These are phyloP conservation scores for Aristolochia contorta DNA, from an alignment of 164 flowering plant genomes.

Conservation along the genomic window DNA sequence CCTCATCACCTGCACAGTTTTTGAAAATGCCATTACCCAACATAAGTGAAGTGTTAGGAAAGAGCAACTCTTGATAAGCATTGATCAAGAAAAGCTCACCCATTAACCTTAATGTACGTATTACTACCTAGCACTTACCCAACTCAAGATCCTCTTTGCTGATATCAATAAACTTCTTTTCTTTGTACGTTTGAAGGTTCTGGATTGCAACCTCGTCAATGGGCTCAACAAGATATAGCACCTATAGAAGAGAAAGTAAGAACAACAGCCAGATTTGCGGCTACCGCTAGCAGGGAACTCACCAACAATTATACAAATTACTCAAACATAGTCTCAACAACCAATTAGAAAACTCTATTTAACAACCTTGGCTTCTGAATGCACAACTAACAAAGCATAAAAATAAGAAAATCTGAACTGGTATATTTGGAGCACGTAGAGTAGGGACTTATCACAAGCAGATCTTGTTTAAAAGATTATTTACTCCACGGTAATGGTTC, in stretches of 20 bases:
- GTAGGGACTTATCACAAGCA: no score
- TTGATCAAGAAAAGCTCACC: no score
- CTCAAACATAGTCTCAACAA: no score
- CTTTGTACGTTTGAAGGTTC: constrained; percentile 90
- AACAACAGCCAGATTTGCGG: not conserved
- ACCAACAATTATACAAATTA: no score
- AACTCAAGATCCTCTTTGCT: constrained; percentile 97
- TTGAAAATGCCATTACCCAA: not conserved
- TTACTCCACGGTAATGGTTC: no score
- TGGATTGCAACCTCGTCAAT: constrained; percentile 97
- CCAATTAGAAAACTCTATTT: not conserved
- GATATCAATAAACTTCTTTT: constrained; percentile 94
- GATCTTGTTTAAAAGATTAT: no score
- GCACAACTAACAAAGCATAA: not conserved
- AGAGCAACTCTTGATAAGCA: no score
- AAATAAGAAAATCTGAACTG: no score
- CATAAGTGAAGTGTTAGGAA: no score
- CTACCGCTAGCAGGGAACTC: no score
- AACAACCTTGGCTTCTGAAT: not conserved
- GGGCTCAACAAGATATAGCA: constrained; percentile 83
- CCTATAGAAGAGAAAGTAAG: constrained; percentile 29
- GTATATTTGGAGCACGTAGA: no score
- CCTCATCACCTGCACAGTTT: constrained; percentile 64
- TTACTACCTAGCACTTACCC: constrained; percentile 34
- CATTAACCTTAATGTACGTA: no score